Evolutionary conservation across 2,329 filamentous ascomycete genomes (phyloP), one percentile per base, ranked within the genome.

Genomic region (Neoarthrinium moseri): DNA sequence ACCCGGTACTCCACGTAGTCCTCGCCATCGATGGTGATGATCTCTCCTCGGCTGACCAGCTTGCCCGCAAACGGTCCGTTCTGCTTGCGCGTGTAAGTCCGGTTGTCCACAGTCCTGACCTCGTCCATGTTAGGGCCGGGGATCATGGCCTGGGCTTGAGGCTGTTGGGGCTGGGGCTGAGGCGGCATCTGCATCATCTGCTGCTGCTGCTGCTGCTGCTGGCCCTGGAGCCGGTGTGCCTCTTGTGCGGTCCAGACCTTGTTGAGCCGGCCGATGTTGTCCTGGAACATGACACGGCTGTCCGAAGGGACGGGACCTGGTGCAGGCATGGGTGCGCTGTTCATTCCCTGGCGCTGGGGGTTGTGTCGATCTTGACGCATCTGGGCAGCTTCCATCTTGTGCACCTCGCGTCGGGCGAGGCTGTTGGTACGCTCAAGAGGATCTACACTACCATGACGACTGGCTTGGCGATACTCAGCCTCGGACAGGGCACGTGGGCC

Each of bases 1-100:
- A 86, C 79, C 2, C 81, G 74, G 52, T 85, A 85, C 59, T 85
- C 82, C 26, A 86, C 80, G 49, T 81, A 86, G 51, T 85, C 82
- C 58, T 85, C 81, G 18, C 81, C 82, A 48, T 85, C 80, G 48
- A 86, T 85, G 38, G 69, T 83, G 55, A 85, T 74, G 18, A 85
- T 80, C 8, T 74, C 75, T 5, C 81, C 78, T 49, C 80, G 74
- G 37, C 78, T 81, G 23, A 83, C 80, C n/a, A 84, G 73, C 58
- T 83, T 83, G 20, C 81, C 81, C 50, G 74, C 69, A 48, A 85
- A 84, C 0, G 80, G 80, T 0, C 82, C 82, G 4, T 65, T 81
- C 24, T 72, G 62, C 64, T 83, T 84, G 44, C 80, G 74, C 61
- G 83, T 79, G 52, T 85, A 86, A 59, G 80, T 83, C 57, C 83